These are phyloP conservation scores for Kandelia obovata DNA, from an alignment of 345 rosid genomes.

Conservation along the genomic window DNA sequence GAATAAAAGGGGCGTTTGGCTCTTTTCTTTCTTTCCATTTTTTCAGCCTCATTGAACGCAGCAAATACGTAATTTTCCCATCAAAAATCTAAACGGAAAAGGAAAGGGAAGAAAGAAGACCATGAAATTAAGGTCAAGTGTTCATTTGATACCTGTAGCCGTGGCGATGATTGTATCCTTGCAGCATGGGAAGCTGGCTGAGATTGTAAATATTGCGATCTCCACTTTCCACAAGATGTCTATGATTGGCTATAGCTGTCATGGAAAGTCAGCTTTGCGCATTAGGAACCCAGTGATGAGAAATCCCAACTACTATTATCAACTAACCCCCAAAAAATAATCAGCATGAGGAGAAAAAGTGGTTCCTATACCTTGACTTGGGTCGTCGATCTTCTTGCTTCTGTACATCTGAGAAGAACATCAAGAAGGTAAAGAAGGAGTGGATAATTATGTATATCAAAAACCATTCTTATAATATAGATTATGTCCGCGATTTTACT, in stretches of 20 bases:
- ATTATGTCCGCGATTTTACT: too few relatives aligned
- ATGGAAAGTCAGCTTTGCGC: slow-evolving; percentile 13
- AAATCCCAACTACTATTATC: background rate
- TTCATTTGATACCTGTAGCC: slow-evolving; percentile 46
- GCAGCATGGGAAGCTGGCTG: slow-evolving; percentile 77
- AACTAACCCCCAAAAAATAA: background rate
- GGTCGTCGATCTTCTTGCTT: slow-evolving; percentile 32
- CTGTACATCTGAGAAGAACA: slow-evolving; percentile 23
- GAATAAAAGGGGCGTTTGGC: background rate
- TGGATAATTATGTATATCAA: background rate
- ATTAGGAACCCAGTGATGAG: slow-evolving; percentile 7
- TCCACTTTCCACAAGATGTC: slow-evolving; percentile 55
- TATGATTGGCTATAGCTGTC: slow-evolving; percentile 54
- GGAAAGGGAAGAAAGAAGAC: background rate
- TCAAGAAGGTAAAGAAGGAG: background rate
- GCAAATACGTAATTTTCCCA: too few relatives aligned
- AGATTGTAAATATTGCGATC: slow-evolving; percentile 67
- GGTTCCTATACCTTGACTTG: slow-evolving; percentile 17
- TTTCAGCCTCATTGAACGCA: too few relatives aligned
- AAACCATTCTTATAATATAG: too few relatives aligned
- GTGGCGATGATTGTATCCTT: slow-evolving; percentile 39
- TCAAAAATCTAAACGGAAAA: background rate
- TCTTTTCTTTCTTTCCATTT: too few relatives aligned
- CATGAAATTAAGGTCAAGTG: background rate
- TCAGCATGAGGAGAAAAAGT: background rate